phyloP scores from a whole-genome alignment of 2,329 filamentous ascomycete species.

The Pseudovirgaria hyperparasitica region DNA sequence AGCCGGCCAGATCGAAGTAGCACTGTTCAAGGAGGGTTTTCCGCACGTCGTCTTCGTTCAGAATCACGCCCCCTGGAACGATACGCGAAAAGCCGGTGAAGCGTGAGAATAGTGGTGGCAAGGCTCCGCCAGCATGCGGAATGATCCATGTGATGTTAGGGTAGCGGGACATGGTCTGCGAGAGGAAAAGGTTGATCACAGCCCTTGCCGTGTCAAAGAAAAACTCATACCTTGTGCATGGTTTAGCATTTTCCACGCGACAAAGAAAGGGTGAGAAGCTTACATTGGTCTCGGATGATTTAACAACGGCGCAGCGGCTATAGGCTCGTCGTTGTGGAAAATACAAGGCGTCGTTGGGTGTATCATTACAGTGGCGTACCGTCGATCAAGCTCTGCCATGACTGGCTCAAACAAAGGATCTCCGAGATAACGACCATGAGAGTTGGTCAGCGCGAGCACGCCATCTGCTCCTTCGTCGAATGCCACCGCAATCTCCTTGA shows the following conservation, averaged over 20 bases:
- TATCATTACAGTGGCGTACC: constrained; percentile 38
- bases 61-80: constrained; percentile 20
- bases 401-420: constrained; percentile 32
- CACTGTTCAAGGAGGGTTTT: constrained; percentile 28
- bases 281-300: constrained; percentile 27
- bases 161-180: constrained; percentile 32
- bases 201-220: constrained; percentile 40
- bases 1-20: constrained; percentile 41
- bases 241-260: too few relatives aligned
- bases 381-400: constrained; percentile 35
- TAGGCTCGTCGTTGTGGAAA: constrained; percentile 6
- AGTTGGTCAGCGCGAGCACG: constrained; percentile 39
- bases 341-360: constrained; percentile 41
- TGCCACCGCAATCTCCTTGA: constrained; percentile 35
- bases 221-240: constrained; percentile 39
- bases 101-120: constrained; percentile 32
- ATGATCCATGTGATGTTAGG: constrained; percentile 36
- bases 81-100: constrained; percentile 28
- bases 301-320: constrained; percentile 5
- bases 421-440: constrained; percentile 40
- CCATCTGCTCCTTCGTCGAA: constrained; percentile 36
- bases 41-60: constrained; percentile 15
- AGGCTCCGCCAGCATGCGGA: constrained; percentile 34
- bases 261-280: constrained; percentile 25
- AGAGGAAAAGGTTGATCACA: constrained; percentile 36